phyloP scores from a whole-genome alignment of 2,329 filamentous ascomycete species.

The Ascochyta viciae-villosae region DNA sequence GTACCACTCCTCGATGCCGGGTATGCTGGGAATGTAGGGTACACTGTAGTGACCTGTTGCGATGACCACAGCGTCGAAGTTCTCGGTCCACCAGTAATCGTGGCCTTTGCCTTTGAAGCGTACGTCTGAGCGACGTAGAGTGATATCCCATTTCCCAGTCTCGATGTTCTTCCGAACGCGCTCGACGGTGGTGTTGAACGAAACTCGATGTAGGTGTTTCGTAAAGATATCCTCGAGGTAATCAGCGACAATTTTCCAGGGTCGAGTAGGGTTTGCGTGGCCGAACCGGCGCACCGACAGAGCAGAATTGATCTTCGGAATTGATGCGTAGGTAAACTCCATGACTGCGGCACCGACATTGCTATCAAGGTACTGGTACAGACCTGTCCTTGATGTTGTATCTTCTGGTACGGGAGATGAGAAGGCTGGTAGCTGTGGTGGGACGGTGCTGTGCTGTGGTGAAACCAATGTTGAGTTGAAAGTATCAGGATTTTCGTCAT shows the following conservation, averaged over 20 bases:
- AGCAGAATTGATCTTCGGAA: conserved; percentile 34
- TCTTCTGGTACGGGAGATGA: conserved; percentile 9
- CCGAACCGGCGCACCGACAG: conserved; percentile 55
- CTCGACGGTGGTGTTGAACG: conserved; percentile 68
- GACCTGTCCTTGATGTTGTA: conserved; percentile 22
- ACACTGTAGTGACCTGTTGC: conserved; percentile 68
- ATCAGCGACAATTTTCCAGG: conserved; percentile 47
- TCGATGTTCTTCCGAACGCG: conserved; percentile 23
- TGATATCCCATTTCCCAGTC: conserved; percentile 56
- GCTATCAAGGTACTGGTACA: conserved; percentile 68
- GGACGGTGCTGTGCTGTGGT: neutral
- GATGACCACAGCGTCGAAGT: conserved; percentile 67
- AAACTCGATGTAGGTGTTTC: conserved; percentile 58
- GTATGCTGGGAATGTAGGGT: conserved; percentile 61
- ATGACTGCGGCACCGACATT: conserved; percentile 67
- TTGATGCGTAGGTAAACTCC: conserved; percentile 65
- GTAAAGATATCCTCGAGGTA: conserved; percentile 61
- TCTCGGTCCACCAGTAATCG: conserved; percentile 68
- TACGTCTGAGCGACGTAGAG: conserved; percentile 46
- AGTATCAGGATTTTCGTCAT: conserved; percentile 20
- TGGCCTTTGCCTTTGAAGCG: conserved; percentile 57
- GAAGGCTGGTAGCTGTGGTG: conserved; percentile 1
- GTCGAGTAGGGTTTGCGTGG: conserved; percentile 69
- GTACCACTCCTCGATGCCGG: conserved; percentile 59
- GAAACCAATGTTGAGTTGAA: neutral